Base-by-base conservation (phyloP, 805 yeast species). In the Metschnikowia henanensis region DNA sequence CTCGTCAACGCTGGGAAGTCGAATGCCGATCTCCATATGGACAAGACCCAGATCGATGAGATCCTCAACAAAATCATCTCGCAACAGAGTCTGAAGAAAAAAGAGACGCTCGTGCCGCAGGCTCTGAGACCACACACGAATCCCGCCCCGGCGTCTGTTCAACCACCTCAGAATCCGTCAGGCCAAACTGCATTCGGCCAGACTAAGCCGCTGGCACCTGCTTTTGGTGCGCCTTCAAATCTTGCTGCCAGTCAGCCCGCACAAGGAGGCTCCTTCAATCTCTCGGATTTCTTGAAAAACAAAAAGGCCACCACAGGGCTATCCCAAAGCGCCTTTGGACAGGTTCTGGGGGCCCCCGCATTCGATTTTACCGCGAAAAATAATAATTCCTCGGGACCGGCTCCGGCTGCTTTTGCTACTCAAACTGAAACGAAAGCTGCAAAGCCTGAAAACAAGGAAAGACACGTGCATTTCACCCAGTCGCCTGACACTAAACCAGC, bases 1-100 rank as follows among this genome's bases (percentile, higher is more conserved):
- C 62, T 66, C 32, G 61, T 71, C 4, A 68, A 70, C 40, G 47
- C 58, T 26, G 76, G 76, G 1, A 47, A 47, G 29, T 52, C 67
- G 2, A 69, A 68, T 43, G 38, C 47, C 8, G 46, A 61, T 29
- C 59, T 70, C 38, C 53, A 56, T 15, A 29, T 50, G 34, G 20
- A 30, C 20, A 5, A 34, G 17, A 16, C 23, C 15, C 22, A 9
- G 16, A 29, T 35, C 8, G 25, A 23, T 3, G 32, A 23, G 25
- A 20, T 39, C 26, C 26, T 39, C 15, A 23, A 15, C 13, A 39
- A 32, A 12, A 31, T 31, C 1, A 17, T 12, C 21, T n/a, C 20
- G 4, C 35, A 7, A 15, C 20, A 18, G 8, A 18, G 8, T 9
- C 4, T n/a, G 13, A 3, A 17, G 35, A 31, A 31, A n/a, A 16